Base-by-base conservation (phyloP, 176 grass and related monocot species). In the Bonia amplexicaulis region DNA sequence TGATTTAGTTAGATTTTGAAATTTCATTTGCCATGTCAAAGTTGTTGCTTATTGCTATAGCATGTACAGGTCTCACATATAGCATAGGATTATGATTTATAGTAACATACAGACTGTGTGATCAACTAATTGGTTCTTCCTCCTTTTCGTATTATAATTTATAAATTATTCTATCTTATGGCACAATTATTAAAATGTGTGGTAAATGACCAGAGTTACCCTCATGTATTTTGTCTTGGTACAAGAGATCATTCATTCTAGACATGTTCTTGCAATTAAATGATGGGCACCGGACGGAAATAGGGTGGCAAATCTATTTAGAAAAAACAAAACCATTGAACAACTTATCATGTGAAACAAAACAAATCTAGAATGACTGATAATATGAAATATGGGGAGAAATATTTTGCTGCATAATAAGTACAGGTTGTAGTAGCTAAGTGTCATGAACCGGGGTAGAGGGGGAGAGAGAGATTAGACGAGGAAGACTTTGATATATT, bases 31-130 rank as follows among this genome's bases (percentile, higher is more conserved):
- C 37, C 55, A 48, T 78, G 14, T 57, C 48, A 55, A 72, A 6
- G 66, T 80, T 57, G 10, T 80, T 66, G 19, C 35, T 80, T 57
- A 7, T 80, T 73, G 19, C 35, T 48, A 73, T 84, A 54, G 20
- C 69, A 35, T 72, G 23, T 47, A 52, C 23, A 69, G 17, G 66
- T 76, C 9, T 49, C 22, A 70, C 15, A 25, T 47, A 57, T 60
- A 49, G 41, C 17, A 53, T 66, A 26, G 26, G 13, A 27, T 66
- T 51, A 71, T 71, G 69, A 59, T 66, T 62, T 66, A 19, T 72
- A 16, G 25, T 57, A 45, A 68, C 61, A 78, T 3, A 6, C 10
- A 44, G 22, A 29, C 37, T 66, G 9, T 66, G 25, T 42, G 46
- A 19, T 49, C 2, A 69, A 81, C 49, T 57, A 41, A 23, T 53